Conservation (phyloP, 768 basidiomycete species). For the Leccinellum rugosiceps region DNA sequence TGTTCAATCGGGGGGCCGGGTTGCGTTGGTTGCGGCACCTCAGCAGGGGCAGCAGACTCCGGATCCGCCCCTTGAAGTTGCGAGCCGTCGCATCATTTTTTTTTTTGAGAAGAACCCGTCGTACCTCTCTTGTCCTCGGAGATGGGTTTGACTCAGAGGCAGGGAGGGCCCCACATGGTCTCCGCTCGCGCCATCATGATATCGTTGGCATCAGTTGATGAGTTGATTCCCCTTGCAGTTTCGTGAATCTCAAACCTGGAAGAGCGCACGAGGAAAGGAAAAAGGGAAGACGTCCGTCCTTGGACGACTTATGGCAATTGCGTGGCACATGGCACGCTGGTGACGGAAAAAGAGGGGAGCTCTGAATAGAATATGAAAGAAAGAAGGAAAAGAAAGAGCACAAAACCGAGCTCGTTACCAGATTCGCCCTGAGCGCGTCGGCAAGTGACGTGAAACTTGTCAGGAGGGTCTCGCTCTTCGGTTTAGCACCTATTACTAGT, state of each 20-base stretch:
- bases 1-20: too few species aligned
- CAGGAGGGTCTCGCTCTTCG: constrained; percentile 12
- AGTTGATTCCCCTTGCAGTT: background rate
- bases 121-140: constrained; percentile 18
- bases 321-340: background rate
- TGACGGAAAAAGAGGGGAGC: background rate
- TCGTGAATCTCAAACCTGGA: constrained; percentile 8
- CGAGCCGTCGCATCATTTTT: background rate
- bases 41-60: background rate
- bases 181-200: background rate
- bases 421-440: constrained; percentile 3
- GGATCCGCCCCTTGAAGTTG: background rate
- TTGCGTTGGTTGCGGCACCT: too few species aligned
- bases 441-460: constrained; percentile 20
- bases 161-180: background rate
- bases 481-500: too few species aligned
- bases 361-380: background rate
- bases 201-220: constrained; percentile 2
- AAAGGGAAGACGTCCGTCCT: constrained; percentile 7
- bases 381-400: background rate
- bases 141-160: background rate
- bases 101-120: background rate
- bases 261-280: background rate
- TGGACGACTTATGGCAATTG: constrained; percentile 1
- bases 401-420: background rate